These are phyloP conservation scores for Claviceps cyperi DNA, from an alignment of 2,329 filamentous ascomycete species.

Conservation along the genomic window DNA sequence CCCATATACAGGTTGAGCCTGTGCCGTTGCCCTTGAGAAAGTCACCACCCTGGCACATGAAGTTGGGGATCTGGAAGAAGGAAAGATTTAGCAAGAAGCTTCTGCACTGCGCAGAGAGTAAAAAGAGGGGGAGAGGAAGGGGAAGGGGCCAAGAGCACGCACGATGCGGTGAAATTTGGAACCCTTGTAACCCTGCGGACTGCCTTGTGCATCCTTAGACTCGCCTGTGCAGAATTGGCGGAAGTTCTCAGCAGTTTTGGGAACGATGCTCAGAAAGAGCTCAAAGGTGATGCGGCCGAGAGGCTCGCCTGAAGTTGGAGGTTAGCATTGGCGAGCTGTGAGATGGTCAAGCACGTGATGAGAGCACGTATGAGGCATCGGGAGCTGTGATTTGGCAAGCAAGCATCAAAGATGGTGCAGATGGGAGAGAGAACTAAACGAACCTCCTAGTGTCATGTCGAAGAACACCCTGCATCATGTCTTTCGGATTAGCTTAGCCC, in stretches of 20 bases:
- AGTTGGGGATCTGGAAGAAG: slow-evolving; percentile 61
- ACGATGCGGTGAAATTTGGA: slow-evolving; percentile 90
- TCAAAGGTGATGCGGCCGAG: slow-evolving; percentile 82
- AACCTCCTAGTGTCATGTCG: slow-evolving; percentile 66
- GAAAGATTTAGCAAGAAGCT: not conserved
- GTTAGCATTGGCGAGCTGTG: not conserved
- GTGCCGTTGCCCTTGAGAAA: slow-evolving; percentile 90
- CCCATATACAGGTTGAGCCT: slow-evolving; percentile 78
- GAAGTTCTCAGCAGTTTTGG: slow-evolving; percentile 91
- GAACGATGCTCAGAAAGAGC: slow-evolving; percentile 71
- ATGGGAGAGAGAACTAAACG: slow-evolving; percentile 14
- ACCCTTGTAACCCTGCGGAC: slow-evolving; percentile 86
- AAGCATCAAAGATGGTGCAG: not conserved
- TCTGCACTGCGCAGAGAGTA: not conserved
- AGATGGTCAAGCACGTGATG: too few relatives aligned
- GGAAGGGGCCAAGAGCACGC: slow-evolving; percentile 17
- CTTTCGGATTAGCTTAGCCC: not conserved
- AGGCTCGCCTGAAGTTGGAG: slow-evolving; percentile 49
- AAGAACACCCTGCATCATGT: slow-evolving; percentile 45
- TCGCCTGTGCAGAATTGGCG: slow-evolving; percentile 94
- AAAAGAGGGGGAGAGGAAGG: not conserved
- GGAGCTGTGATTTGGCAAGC: not conserved
- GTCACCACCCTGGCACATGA: slow-evolving; percentile 97
- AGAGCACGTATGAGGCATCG: not conserved
- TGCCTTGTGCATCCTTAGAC: slow-evolving; percentile 60